Evolutionary conservation across 371 early-diverging fungal species (phyloP), one percentile per base, ranked within the genome.

Genomic region (Chytridium lagenaria): DNA sequence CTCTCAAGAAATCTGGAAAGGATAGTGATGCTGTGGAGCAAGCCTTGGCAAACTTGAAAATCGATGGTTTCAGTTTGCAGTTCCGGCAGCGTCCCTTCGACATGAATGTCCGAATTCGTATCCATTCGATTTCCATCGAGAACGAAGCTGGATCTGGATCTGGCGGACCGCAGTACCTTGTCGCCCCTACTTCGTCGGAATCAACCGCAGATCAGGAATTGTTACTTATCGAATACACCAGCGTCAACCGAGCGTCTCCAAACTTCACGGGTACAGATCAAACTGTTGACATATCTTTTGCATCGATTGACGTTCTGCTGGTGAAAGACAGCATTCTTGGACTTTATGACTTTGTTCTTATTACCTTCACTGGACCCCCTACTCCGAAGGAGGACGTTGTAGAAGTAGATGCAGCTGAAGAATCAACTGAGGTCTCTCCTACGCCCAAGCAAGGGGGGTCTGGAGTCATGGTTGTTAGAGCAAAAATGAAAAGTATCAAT

Each of bases 261-360:
- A 92, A 93, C 67, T 96, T 92, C 67, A 88, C 92, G 65, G 92
- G 93, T 5, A 87, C 92, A 65, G 93, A 93, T 61, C 94, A 94
- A 67, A 88, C 89, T 0, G 90, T 95, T 1, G 92, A 93, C 52
- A 88, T 96, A 1, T 89, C 92, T 1, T 84, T 98, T 33, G 94
- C 94, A 0, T 91, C 92, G 0, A 81, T 96, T 36, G 92, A 92
- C 37, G 85, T 96, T 76, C 89, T 93, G 51, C 86, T 97, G 0
- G 93, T 94, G 0, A 91, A 91, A 44, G 92, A 92, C 78, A 93
- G 93, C 50, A 91, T 98, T 0, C 78, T 97, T 52, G 89, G 89
- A 0, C 80, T 95, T 7, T 92, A 96, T 77, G 93, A 94, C 77
- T 96, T 93, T 76, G 78, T 95, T 1, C 79, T 97, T 30, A 89